A percentile compares a stretch with the other conserved stretches of the same genome.
Evolutionary conservation across 306 rosid genomes (phyloP).

Genomic region (Myrica gale): DNA sequence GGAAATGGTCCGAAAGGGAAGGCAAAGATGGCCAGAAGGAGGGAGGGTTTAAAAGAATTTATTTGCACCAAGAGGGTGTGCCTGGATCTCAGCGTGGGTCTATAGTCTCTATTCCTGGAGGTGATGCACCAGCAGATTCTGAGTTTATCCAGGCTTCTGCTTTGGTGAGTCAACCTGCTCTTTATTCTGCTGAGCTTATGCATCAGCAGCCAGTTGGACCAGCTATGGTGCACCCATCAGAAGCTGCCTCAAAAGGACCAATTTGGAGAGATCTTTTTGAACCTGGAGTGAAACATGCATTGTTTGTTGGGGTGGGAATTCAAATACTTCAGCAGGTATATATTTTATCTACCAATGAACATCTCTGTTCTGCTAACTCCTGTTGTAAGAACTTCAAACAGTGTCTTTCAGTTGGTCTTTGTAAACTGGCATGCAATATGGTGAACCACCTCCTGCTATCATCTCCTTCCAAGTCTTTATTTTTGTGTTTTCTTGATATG

Average conservation of each 20-base stretch:
- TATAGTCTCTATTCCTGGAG: slow-evolving; percentile 68
- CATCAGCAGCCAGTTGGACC: slow-evolving; percentile 74
- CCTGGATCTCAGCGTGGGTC: slow-evolving; percentile 72
- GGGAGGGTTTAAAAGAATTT: slow-evolving; percentile 85
- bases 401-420: background rate
- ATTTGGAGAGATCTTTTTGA: slow-evolving; percentile 65
- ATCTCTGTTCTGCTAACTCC: background rate
- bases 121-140: slow-evolving; percentile 53
- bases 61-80: slow-evolving; percentile 80
- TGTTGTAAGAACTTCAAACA: background rate
- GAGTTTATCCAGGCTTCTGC: slow-evolving; percentile 74
- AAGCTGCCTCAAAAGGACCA: slow-evolving; percentile 41
- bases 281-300: slow-evolving; percentile 83
- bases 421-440: background rate
- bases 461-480: background rate
- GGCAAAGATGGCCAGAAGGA: slow-evolving; percentile 74
- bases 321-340: slow-evolving; percentile 95
- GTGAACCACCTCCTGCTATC: slow-evolving; percentile 14
- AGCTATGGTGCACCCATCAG: slow-evolving; percentile 48
- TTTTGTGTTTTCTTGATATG: background rate
- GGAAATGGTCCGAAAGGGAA: slow-evolving; percentile 90
- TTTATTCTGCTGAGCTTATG: slow-evolving; percentile 49
- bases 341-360: slow-evolving; percentile 9
- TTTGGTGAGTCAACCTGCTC: slow-evolving; percentile 68
- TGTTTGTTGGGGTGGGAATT: slow-evolving; percentile 79